Conservation (phyloP, 1,284 basidiomycete genomes). For the Tylopilus sp. region DNA sequence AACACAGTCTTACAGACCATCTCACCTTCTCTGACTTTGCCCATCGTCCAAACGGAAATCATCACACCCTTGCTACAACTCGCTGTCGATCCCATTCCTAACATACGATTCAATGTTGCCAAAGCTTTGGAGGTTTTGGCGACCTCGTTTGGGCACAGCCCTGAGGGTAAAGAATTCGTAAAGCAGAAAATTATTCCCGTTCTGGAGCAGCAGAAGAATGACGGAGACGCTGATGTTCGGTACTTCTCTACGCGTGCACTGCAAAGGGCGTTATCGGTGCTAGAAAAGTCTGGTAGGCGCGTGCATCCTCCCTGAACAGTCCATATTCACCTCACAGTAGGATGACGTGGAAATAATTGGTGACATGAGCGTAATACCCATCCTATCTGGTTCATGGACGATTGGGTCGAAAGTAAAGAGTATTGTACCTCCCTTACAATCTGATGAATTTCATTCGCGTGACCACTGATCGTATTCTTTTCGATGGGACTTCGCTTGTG, state of each 20-base stretch:
- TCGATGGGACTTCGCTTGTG: not conserved
- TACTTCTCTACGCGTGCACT: conserved; percentile 76
- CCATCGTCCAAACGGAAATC: conserved; percentile 84
- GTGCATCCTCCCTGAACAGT: not conserved
- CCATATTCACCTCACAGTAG: conserved; percentile 11
- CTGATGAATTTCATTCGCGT: conserved; percentile 23
- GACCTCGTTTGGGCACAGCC: conserved; percentile 57
- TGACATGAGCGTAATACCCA: conserved; percentile 32
- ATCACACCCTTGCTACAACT: conserved; percentile 84
- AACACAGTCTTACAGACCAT: conserved; percentile 65
- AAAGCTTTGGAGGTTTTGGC: conserved; percentile 91
- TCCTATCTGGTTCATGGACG: conserved; percentile 20
- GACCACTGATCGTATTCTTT: conserved; percentile 1
- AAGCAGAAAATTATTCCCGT: conserved; percentile 76
- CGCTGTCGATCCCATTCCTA: conserved; percentile 92
- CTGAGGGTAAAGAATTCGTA: conserved; percentile 76
- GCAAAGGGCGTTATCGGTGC: conserved; percentile 47
- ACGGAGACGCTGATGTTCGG: conserved; percentile 93
- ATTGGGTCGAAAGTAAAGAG: conserved; percentile 30
- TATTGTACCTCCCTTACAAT: conserved; percentile 33
- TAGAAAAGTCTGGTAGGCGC: conserved; percentile 29
- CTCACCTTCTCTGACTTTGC: conserved; percentile 84
- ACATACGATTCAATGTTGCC: conserved; percentile 99
- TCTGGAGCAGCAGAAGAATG: conserved; percentile 85
- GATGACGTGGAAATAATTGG: conserved; percentile 22